A percentile compares a stretch with the other conserved stretches of the same genome.
Conservation (phyloP, 306 rosid species). For the Pterocarpus macrocarpus region DNA sequence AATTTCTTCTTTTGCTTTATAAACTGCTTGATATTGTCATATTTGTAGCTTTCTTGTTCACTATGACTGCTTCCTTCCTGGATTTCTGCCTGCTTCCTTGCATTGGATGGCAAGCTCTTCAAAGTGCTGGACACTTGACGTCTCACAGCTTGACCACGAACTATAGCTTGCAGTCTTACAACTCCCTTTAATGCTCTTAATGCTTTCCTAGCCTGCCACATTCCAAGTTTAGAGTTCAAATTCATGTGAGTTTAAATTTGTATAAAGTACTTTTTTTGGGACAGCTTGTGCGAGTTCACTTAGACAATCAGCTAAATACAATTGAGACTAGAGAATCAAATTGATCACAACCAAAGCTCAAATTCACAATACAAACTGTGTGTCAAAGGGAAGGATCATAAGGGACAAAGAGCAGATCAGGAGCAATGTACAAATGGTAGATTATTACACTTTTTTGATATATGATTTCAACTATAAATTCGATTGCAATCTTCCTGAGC, state of each 20-base stretch:
- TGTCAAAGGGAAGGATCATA: background rate
- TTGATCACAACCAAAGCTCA: constrained; percentile 9
- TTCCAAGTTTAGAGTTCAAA: constrained; percentile 12
- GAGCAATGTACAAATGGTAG: background rate
- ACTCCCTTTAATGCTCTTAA: constrained; percentile 83
- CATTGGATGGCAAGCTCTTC: constrained; percentile 48
- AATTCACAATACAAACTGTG: background rate
- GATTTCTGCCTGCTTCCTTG: constrained; percentile 26
- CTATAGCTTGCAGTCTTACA: constrained; percentile 83
- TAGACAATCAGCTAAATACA: background rate
- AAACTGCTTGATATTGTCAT: constrained; percentile 43
- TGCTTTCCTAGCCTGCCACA: constrained; percentile 89
- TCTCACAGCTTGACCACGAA: constrained; percentile 85
- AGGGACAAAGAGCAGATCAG: background rate
- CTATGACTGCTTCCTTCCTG: constrained; percentile 47
- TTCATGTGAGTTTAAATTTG: constrained; percentile 30
- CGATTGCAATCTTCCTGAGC: background rate
- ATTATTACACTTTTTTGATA: no score
- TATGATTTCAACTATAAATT: background rate
- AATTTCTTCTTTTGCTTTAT: constrained; percentile 52
- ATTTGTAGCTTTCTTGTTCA: constrained; percentile 33
- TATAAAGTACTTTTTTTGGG: background rate
- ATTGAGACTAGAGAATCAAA: constrained; percentile 25
- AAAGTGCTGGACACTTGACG: constrained; percentile 49
- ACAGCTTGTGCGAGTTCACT: background rate